Evolutionary conservation across 1,139 yeast species (phyloP).

Genomic region (Nadsonia starkeyi-henricii): DNA sequence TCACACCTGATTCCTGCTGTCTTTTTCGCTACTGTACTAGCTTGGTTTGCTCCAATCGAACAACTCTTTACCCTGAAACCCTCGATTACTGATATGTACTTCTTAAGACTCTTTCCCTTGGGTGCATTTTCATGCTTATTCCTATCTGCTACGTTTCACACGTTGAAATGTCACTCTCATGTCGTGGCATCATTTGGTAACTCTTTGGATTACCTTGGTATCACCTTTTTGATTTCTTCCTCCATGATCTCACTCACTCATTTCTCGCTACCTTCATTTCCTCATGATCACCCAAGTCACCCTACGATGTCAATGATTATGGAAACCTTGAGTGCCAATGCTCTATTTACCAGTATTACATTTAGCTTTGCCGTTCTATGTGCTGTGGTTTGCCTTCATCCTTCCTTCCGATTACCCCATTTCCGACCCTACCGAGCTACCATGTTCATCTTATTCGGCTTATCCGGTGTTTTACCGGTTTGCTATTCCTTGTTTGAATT

Average conservation of each 20-base stretch:
- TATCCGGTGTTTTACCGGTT: conserved; percentile 66
- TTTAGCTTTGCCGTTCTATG: conserved; percentile 46
- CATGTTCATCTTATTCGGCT: conserved; percentile 70
- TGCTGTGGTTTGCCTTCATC: conserved; percentile 47
- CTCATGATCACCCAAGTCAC: not conserved
- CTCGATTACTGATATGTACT: conserved; percentile 28
- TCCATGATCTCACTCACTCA: conserved; percentile 51
- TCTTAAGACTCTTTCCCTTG: conserved; percentile 21
- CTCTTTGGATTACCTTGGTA: conserved; percentile 77
- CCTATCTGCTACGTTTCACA: conserved; percentile 66
- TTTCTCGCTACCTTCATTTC: not conserved
- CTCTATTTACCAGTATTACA: conserved; percentile 36
- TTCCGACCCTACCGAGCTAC: conserved; percentile 70
- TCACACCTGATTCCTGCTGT: conserved; percentile 66
- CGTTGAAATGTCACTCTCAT: conserved; percentile 62
- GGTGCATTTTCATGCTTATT: conserved; percentile 51
- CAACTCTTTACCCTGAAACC: conserved; percentile 34
- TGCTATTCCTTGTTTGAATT: conserved; percentile 33
- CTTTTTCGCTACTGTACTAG: conserved; percentile 7
- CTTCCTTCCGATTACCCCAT: conserved; percentile 48
- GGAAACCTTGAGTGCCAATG: conserved; percentile 3
- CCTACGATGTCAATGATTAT: conserved; percentile 55
- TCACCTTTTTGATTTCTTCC: conserved; percentile 58
- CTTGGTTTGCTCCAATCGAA: conserved; percentile 25
- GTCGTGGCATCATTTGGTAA: conserved; percentile 52